Evolutionary conservation across 2,329 filamentous ascomycete genomes (phyloP).

Genomic region (Dryadomyces sulphureus): DNA sequence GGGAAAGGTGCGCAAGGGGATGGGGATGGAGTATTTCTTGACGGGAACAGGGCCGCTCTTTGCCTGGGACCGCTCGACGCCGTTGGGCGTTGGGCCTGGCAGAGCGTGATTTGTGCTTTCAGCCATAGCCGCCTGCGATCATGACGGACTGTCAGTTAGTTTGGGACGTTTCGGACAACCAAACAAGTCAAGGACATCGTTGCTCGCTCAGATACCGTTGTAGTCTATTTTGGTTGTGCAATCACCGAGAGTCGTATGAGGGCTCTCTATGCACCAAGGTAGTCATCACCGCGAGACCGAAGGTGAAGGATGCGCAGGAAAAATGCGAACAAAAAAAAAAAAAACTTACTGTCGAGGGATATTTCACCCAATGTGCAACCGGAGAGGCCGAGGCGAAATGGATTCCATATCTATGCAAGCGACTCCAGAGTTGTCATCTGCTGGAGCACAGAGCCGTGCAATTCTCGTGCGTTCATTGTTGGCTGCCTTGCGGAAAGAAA

Average conservation of each 20-base stretch:
- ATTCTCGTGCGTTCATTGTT: background rate
- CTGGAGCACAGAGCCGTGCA: background rate
- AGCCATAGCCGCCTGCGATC: conserved; percentile 17
- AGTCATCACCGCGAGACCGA: conserved; percentile 44
- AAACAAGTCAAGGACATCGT: background rate
- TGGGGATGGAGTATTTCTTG: conserved; percentile 56
- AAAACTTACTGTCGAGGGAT: conserved; percentile 15
- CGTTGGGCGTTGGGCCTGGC: background rate
- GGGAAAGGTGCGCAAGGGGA: conserved; percentile 69
- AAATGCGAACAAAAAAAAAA: background rate
- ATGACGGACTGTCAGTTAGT: conserved; percentile 9
- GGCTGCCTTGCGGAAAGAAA: background rate
- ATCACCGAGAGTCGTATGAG: conserved; percentile 45
- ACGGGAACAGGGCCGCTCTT: background rate
- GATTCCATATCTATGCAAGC: background rate
- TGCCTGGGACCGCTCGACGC: conserved; percentile 1
- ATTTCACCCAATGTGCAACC: conserved; percentile 11
- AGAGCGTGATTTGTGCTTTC: conserved; percentile 11
- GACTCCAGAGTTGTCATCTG: background rate
- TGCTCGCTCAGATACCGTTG: conserved; percentile 85
- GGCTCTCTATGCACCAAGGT: conserved; percentile 42
- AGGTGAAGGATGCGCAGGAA: background rate
- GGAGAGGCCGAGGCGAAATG: conserved; percentile 2
- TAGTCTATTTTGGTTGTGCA: conserved; percentile 64
- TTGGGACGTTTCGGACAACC: background rate